Evolutionary conservation across 1,284 basidiomycete species (phyloP).

Genomic region (Sanghuangporus baumii): DNA sequence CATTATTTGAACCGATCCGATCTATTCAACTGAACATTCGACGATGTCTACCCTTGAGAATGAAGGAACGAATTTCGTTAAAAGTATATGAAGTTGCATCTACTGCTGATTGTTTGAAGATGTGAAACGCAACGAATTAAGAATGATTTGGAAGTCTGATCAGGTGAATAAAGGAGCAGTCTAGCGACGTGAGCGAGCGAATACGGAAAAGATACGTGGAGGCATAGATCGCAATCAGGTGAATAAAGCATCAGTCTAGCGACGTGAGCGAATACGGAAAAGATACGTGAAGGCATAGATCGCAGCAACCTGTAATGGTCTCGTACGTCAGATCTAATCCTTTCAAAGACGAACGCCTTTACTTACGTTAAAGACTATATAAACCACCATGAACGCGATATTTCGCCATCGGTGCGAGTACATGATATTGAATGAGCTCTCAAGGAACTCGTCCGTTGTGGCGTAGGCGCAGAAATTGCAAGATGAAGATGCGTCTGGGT

Average conservation of each 20-base stretch:
- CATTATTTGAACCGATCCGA: not conserved
- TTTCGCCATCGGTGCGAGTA: conserved; percentile 48
- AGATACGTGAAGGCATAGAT: conserved; percentile 33
- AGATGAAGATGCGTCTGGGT: conserved; percentile 44
- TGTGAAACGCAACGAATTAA: not conserved
- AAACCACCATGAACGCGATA: conserved; percentile 41
- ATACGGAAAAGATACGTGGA: conserved; percentile 37
- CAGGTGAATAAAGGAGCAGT: not conserved
- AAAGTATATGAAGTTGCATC: not conserved
- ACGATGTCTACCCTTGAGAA: not conserved
- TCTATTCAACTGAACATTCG: not conserved
- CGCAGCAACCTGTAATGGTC: conserved; percentile 24
- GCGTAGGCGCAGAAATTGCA: conserved; percentile 52
- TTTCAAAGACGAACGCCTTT: not conserved
- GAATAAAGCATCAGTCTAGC: not conserved
- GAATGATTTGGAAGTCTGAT: not conserved
- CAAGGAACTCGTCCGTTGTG: conserved; percentile 40
- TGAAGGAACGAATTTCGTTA: not conserved
- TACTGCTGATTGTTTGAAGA: not conserved
- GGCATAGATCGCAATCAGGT: conserved; percentile 21
- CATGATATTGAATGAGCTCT: conserved; percentile 39
- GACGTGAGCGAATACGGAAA: conserved; percentile 29
- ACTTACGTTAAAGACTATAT: conserved; percentile 45
- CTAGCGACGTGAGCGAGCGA: conserved; percentile 18
- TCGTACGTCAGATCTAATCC: not conserved